Percentiles rank a stretch among this genome's conserved stretches.
Conservation (phyloP, 2,329 filamentous ascomycete genomes). For the Talaromyces sp. region DNA sequence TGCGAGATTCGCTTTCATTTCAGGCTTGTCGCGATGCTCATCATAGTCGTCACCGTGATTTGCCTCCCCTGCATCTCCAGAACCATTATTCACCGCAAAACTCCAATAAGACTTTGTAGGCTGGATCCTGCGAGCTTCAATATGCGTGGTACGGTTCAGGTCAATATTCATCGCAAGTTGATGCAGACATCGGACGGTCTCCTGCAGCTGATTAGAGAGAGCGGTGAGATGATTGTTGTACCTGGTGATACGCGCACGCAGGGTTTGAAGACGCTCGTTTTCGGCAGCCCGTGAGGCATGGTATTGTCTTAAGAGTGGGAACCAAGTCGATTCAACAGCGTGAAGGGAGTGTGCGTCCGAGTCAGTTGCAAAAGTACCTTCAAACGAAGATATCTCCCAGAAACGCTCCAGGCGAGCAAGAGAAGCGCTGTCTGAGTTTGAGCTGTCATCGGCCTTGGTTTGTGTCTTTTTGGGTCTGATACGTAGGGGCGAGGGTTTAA, state of each 20-base stretch:
- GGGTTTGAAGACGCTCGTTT: not conserved
- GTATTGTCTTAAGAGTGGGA: not conserved
- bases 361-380: not conserved
- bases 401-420: not conserved
- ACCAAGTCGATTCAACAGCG: constrained; percentile 1
- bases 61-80: constrained; percentile 9
- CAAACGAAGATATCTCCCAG: constrained; percentile 2
- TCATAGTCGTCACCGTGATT: constrained; percentile 3
- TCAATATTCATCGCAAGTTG: constrained; percentile 5
- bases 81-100: constrained; percentile 20
- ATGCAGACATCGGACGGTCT: not conserved
- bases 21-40: not conserved
- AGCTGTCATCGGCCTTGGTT: not conserved
- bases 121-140: constrained; percentile 18
- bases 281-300: not conserved
- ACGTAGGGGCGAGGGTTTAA: constrained; percentile 3
- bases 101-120: constrained; percentile 36
- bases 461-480: constrained; percentile 1
- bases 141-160: constrained; percentile 13
- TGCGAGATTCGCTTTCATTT: not conserved
- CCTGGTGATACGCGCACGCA: not conserved
- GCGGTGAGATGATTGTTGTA: constrained; percentile 1
- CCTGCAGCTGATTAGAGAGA: not conserved
- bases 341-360: constrained; percentile 2
- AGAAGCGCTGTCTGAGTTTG: constrained; percentile 4